phyloP scores from a whole-genome alignment of 495 filamentous ascomycete species.

The Geoglossum glabrum region DNA sequence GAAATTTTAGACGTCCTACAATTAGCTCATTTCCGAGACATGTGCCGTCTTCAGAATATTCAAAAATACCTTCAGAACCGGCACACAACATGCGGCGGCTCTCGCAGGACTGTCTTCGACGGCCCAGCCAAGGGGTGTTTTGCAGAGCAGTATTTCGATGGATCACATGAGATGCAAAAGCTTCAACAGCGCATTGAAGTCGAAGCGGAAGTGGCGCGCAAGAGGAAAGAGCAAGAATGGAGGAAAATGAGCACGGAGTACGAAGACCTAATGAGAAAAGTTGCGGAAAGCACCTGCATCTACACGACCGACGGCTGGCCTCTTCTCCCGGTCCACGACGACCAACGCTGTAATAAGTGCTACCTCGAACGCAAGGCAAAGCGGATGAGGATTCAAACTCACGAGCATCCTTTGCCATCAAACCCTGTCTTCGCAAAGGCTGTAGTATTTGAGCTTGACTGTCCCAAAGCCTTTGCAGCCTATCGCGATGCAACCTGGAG shows the following conservation, averaged over 20 bases:
- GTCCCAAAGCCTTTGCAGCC: constrained; percentile 8
- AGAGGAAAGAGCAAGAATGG: constrained; percentile 23
- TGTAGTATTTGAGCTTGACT: constrained; percentile 11
- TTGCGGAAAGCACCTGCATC: no score
- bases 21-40: constrained; percentile 18
- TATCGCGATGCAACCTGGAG: constrained; percentile 15
- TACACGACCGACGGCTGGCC: no score
- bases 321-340: constrained; percentile 6
- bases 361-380: no score
- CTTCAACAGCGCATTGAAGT: constrained; percentile 19
- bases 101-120: constrained; percentile 23
- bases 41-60: constrained; percentile 28
- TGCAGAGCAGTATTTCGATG: constrained; percentile 23
- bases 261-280: no score
- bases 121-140: constrained; percentile 21
- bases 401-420: constrained; percentile 28
- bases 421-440: constrained; percentile 7
- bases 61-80: constrained; percentile 26
- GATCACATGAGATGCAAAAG: constrained; percentile 13
- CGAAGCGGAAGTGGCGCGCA: constrained; percentile 9
- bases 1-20: constrained; percentile 30
- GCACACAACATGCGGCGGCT: constrained; percentile 4
- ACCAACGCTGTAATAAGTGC: constrained; percentile 14
- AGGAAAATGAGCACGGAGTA: constrained; percentile 17
- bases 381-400: constrained; percentile 20